phyloP scores from a whole-genome alignment of 129 eudicot species.

The Oenanthe sinensis region DNA sequence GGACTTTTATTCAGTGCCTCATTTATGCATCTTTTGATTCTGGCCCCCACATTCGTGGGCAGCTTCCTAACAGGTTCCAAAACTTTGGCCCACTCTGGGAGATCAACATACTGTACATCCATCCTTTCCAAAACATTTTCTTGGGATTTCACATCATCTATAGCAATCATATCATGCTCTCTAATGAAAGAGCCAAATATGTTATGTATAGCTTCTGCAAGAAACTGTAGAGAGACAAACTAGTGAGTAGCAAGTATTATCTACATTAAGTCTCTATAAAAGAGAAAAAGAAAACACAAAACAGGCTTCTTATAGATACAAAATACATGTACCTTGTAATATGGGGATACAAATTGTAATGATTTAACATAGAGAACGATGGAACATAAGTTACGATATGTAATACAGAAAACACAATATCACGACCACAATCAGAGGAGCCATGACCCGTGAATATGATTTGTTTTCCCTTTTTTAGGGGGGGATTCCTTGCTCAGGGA shows the following conservation, averaged over 20 bases:
- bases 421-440: neutral
- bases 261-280: too few species aligned
- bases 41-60: constrained; percentile 54
- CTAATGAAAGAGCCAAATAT: constrained; percentile 22
- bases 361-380: neutral
- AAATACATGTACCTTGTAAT: neutral
- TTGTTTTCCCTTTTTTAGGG: too few species aligned
- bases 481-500: neutral
- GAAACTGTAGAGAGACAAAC: constrained; percentile 34
- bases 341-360: neutral
- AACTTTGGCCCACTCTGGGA: constrained; percentile 51
- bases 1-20: constrained; percentile 46
- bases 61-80: constrained; percentile 47
- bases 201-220: constrained; percentile 34
- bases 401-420: neutral
- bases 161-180: constrained; percentile 11
- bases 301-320: too few species aligned
- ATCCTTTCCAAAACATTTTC: constrained; percentile 13
- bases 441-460: too few species aligned
- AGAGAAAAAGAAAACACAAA: too few species aligned
- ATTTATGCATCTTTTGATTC: constrained; percentile 31
- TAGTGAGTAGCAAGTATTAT: too few species aligned
- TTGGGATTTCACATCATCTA: constrained; percentile 22
- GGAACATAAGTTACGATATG: neutral
- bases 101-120: neutral